Conservation (phyloP, 106 monocot species). For the Alisma plantagoaquatica region DNA sequence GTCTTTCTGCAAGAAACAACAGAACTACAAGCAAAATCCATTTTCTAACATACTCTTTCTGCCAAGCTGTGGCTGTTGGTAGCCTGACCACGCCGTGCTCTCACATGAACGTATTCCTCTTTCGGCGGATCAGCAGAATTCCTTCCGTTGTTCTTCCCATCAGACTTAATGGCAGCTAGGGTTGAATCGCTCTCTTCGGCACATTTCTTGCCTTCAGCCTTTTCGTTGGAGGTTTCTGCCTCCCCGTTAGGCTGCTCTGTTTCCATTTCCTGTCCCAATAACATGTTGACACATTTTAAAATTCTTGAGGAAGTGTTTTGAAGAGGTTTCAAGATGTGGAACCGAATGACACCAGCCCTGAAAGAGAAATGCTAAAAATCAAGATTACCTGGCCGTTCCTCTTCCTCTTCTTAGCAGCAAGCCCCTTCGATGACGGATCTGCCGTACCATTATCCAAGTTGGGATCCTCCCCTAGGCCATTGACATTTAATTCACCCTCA, state of each 20-base stretch:
- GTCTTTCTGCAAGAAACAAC: not conserved
- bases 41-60: conserved; percentile 23
- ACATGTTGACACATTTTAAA: too few species aligned
- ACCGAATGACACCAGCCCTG: too few species aligned
- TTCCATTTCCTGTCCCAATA: conserved; percentile 19
- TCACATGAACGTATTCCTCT: conserved; percentile 37
- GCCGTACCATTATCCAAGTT: too few species aligned
- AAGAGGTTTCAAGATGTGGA: too few species aligned
- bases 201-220: conserved; percentile 13
- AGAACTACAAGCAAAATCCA: not conserved
- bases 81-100: conserved; percentile 45
- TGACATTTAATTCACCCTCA: conserved; percentile 25
- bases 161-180: conserved; percentile 2
- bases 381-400: conserved; percentile 29
- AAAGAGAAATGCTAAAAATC: not conserved
- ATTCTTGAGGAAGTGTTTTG: too few species aligned
- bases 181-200: conserved; percentile 14
- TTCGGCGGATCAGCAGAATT: conserved; percentile 16
- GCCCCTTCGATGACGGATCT: conserved; percentile 28
- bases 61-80: conserved; percentile 48
- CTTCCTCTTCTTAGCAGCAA: conserved; percentile 39
- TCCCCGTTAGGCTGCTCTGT: conserved; percentile 17
- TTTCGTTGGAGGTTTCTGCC: conserved; percentile 15
- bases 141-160: conserved; percentile 19
- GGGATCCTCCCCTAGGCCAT: conserved; percentile 20